Evolutionary conservation across 192 early-diverging fungal species (phyloP).

Genomic region (Entophlyctis luteolus): DNA sequence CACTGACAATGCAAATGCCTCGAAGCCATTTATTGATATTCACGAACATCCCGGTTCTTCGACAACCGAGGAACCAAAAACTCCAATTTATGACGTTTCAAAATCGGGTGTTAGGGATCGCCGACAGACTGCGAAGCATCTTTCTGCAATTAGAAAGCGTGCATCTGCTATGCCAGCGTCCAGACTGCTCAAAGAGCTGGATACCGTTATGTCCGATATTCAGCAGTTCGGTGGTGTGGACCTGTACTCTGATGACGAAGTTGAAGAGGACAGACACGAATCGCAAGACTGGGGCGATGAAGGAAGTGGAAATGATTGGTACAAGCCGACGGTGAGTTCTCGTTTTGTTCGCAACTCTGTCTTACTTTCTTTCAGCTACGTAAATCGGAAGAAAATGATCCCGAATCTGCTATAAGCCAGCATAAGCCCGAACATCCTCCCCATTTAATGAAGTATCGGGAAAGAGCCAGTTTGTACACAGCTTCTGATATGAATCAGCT

Average conservation of each 20-base stretch:
- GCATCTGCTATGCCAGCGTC: conserved; percentile 4
- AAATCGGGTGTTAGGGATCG: not conserved
- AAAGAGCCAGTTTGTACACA: conserved; percentile 17
- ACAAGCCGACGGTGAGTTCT: too few species aligned
- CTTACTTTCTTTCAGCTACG: too few species aligned
- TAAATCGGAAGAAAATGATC: not conserved
- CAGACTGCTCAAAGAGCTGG: not conserved
- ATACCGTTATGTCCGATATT: conserved; percentile 1
- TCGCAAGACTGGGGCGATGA: not conserved
- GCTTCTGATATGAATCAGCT: not conserved
- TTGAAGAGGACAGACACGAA: too few species aligned
- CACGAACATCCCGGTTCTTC: not conserved
- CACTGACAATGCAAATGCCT: not conserved
- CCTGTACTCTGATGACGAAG: too few species aligned
- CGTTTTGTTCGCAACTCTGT: too few species aligned
- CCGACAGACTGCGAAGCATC: conserved; percentile 1
- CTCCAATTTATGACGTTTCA: not conserved
- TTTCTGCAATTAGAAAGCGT: conserved; percentile 6
- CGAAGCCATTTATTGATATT: not conserved
- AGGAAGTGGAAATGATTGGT: not conserved
- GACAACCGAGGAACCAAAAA: not conserved
- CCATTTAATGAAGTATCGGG: conserved; percentile 5
- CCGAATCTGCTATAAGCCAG: not conserved
- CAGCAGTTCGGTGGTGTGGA: not conserved
- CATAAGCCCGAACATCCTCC: conserved; percentile 1